These are phyloP conservation scores for Aureobasidium sp. DNA, from an alignment of 2,329 filamentous ascomycete species.

Conservation along the genomic window DNA sequence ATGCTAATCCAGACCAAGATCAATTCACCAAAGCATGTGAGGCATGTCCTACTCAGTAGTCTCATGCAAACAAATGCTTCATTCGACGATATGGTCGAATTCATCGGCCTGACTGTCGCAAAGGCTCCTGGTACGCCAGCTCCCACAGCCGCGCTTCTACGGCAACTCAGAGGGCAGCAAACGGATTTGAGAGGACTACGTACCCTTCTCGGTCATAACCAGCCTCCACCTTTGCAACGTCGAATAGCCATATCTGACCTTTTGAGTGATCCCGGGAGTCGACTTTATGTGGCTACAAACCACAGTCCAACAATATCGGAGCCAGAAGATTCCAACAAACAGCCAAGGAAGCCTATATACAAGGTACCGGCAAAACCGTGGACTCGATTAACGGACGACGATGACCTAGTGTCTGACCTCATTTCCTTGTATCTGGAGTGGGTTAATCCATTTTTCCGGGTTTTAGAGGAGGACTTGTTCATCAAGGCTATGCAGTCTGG, in stretches of 20 bases:
- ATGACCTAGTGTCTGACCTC: conserved; percentile 25
- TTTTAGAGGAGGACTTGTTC: conserved; percentile 28
- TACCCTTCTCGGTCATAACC: background rate
- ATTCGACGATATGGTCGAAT: conserved; percentile 12
- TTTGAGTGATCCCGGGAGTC: background rate
- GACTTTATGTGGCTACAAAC: background rate
- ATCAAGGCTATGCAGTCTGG: conserved; percentile 27
- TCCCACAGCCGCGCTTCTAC: background rate
- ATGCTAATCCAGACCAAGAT: background rate
- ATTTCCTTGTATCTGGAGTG: conserved; percentile 18
- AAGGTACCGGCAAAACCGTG: conserved; percentile 24
- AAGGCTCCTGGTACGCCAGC: background rate
- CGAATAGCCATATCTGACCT: background rate
- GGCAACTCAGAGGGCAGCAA: background rate
- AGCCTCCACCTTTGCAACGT: background rate
- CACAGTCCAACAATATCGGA: background rate
- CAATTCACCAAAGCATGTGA: background rate
- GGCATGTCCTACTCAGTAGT: conserved; percentile 7
- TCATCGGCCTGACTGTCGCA: background rate
- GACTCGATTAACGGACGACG: conserved; percentile 21
- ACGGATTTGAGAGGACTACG: background rate
- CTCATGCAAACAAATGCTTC: conserved; percentile 14
- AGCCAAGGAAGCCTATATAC: conserved; percentile 1
- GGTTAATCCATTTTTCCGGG: conserved; percentile 23
- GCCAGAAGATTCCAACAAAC: background rate